A percentile compares a stretch with the other conserved stretches of the same genome.
Evolutionary conservation across 345 rosid species (phyloP).

Genomic region (Euphorbia peplus): DNA sequence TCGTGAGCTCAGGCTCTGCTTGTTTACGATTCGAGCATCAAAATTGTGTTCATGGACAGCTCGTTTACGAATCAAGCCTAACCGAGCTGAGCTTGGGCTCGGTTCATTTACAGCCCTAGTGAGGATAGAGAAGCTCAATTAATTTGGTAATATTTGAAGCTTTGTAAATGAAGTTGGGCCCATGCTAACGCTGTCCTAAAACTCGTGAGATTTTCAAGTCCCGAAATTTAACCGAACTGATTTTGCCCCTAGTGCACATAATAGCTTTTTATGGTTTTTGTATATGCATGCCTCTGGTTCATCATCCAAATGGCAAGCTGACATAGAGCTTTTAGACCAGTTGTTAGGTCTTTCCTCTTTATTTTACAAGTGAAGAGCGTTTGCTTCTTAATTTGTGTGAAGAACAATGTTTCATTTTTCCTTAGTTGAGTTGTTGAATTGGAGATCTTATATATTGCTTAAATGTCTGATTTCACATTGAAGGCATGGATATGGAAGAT

Average conservation of each 20-base stretch:
- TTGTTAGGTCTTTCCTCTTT: neutral
- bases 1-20: too few species aligned
- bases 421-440: neutral
- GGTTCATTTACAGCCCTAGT: too few species aligned
- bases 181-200: neutral
- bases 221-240: too few species aligned
- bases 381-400: conserved; percentile 1
- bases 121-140: neutral
- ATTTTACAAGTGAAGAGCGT: neutral
- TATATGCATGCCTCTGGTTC: neutral
- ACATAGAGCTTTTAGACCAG: neutral
- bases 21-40: too few species aligned
- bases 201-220: too few species aligned
- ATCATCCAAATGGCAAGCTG: neutral
- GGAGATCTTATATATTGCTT: conserved; percentile 12
- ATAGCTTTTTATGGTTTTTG: neutral
- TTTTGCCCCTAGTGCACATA: neutral
- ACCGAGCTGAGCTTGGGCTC: too few species aligned
- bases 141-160: neutral
- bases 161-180: neutral
- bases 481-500: conserved; percentile 99
- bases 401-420: neutral
- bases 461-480: conserved; percentile 4
- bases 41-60: too few species aligned
- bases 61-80: too few species aligned